A percentile compares a stretch with the other conserved stretches of the same genome.
These are phyloP conservation scores for Penstemon newberryi DNA, from an alignment of 257 asterid genomes.

Conservation along the genomic window DNA sequence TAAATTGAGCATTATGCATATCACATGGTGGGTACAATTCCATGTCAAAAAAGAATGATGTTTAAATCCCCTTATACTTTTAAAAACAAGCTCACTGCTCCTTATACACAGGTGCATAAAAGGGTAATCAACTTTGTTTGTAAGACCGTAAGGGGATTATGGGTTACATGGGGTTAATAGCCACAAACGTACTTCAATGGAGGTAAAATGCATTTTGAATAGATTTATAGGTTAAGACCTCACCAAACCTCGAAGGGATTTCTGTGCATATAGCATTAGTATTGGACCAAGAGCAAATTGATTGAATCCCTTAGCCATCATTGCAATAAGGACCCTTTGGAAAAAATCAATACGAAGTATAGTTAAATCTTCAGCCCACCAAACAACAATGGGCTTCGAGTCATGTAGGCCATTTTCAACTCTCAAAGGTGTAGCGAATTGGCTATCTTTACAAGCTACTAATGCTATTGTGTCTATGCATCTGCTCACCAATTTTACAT, in stretches of 20 bases:
- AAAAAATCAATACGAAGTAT: conserved; percentile 72
- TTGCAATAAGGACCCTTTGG: conserved; percentile 73
- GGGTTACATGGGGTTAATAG: too few relatives aligned
- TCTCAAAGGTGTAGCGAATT: conserved; percentile 35
- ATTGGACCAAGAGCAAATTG: conserved; percentile 73
- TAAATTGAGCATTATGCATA: too few relatives aligned
- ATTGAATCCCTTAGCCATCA: conserved; percentile 74
- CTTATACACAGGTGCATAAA: too few relatives aligned
- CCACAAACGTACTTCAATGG: too few relatives aligned
- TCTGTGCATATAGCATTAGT: conserved; percentile 78
- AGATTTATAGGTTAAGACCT: conserved; percentile 39
- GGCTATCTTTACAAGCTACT: conserved; percentile 67
- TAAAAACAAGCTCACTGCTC: too few relatives aligned
- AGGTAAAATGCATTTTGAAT: too few relatives aligned
- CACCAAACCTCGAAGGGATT: conserved; percentile 91
- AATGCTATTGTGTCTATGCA: conserved; percentile 69
- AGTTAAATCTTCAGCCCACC: conserved; percentile 91
- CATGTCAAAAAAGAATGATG: too few relatives aligned
- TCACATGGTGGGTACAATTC: too few relatives aligned
- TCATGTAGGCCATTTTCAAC: conserved; percentile 33
- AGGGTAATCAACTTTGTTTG: too few relatives aligned
- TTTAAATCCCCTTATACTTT: too few relatives aligned
- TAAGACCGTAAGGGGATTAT: too few relatives aligned
- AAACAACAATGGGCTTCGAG: conserved; percentile 54
- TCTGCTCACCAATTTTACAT: conserved; percentile 66